Conservation (phyloP, 139 green algal genomes). For the Desmodesmus armatus region DNA sequence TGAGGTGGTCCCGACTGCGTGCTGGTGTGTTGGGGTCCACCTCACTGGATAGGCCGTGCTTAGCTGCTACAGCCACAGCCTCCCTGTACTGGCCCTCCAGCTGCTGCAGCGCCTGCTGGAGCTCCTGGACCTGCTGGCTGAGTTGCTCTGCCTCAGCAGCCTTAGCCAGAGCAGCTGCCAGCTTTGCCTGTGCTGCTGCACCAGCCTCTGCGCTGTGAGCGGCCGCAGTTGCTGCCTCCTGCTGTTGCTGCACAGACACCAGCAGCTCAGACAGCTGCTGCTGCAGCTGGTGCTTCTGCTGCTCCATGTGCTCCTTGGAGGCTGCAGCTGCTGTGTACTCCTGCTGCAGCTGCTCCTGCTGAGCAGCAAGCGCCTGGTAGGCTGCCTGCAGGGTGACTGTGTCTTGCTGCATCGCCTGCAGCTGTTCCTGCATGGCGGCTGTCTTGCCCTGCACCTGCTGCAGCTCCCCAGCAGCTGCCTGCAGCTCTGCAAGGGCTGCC, state of each 20-base stretch:
- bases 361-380: neutral
- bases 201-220: neutral
- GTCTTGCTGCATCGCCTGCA: constrained; percentile 13
- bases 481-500: no score
- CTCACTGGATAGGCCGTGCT: constrained; percentile 3
- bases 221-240: neutral
- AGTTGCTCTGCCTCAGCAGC: constrained; percentile 27
- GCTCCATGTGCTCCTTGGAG: constrained; percentile 2
- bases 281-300: constrained; percentile 33
- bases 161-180: neutral
- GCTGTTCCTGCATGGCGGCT: neutral
- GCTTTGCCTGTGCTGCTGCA: neutral
- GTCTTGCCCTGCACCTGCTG: neutral
- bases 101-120: neutral
- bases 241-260: neutral
- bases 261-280: constrained; percentile 6
- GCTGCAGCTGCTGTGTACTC: neutral
- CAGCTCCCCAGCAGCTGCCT: no score
- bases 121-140: constrained; percentile 12
- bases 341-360: constrained; percentile 24
- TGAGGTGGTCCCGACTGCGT: constrained; percentile 45
- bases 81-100: constrained; percentile 12
- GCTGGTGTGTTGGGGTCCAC: constrained; percentile 39
- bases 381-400: neutral
- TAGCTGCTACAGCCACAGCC: neutral